Evolutionary conservation across 2,329 filamentous ascomycete species (phyloP).

Genomic region (Bipolaris bicolor): DNA sequence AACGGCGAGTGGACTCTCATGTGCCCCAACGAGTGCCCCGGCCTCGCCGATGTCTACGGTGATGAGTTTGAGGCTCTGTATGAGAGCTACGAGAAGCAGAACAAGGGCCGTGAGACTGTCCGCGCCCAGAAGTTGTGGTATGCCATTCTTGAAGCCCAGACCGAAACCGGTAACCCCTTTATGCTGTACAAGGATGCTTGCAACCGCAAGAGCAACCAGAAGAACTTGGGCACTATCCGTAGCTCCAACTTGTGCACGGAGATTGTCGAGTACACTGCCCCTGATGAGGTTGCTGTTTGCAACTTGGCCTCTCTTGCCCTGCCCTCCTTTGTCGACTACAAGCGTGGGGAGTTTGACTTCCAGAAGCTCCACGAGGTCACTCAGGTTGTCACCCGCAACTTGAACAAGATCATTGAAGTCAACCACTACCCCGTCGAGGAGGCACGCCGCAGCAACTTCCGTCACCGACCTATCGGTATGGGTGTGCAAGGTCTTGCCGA

Average conservation of each 20-base stretch:
- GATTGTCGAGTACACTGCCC: slow-evolving; percentile 95
- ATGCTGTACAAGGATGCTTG: slow-evolving; percentile 99
- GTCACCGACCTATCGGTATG: slow-evolving; percentile 92
- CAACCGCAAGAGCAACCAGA: slow-evolving; percentile 99
- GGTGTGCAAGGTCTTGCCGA: slow-evolving; percentile 98
- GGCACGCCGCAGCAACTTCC: slow-evolving; percentile 94
- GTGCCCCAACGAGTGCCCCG: slow-evolving; percentile 96
- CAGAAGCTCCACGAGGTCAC: slow-evolving; percentile 94
- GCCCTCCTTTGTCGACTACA: slow-evolving; percentile 87
- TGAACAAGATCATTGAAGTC: slow-evolving; percentile 98
- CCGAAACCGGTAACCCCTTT: slow-evolving; percentile 98
- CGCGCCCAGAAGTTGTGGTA: slow-evolving; percentile 99
- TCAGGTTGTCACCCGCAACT: slow-evolving; percentile 88
- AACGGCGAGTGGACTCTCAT: slow-evolving; percentile 97
- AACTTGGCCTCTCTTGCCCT: slow-evolving; percentile 95
- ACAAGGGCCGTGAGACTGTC: slow-evolving; percentile 85
- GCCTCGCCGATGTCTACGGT: slow-evolving; percentile 93
- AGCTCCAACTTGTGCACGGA: slow-evolving; percentile 99
- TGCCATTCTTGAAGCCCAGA: slow-evolving; percentile 96
- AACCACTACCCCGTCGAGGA: slow-evolving; percentile 98
- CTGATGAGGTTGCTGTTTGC: slow-evolving; percentile 98
- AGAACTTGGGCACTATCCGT: slow-evolving; percentile 97
- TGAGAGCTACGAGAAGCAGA: slow-evolving; percentile 84
- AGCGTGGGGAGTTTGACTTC: slow-evolving; percentile 87
- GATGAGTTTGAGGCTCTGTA: slow-evolving; percentile 97